Base-by-base conservation (phyloP, 352 stramenopile species). In the Phytopythium helicoides region DNA sequence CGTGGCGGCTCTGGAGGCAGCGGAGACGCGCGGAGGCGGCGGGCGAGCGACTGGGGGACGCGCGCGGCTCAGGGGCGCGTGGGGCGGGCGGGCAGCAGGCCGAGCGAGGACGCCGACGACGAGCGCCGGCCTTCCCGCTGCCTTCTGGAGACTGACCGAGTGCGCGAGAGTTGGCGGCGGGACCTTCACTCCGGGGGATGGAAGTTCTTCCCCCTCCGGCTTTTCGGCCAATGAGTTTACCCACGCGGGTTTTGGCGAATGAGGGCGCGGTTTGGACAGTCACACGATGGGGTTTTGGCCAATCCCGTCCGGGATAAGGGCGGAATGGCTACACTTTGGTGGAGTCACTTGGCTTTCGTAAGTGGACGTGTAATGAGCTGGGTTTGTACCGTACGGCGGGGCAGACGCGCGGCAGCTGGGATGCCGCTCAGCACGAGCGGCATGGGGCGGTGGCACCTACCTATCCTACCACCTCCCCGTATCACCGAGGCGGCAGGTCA, bases 251-350 rank as follows among this genome's bases (percentile, higher is more conserved):
- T 33, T 33, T 33, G 28, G 6, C n/a, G 3, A 12, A 7, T 26
- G n/a, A 19, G 12, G n/a, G 8, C 25, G 26, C 1, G 0, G 6
- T 41, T 14, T 5, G 9, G 1, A 18, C 37, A 38, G 14, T 39
- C 39, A 16, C 46, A 25, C 36, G 36, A 55, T 31, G 3, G 12
- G 1, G 26, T 55, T 55, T 38, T 28, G n/a, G 6, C 48, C 10
- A 55, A 55, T 55, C 45, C n/a, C n/a, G n/a, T n/a, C n/a, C n/a
- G n/a, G 2, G 44, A 37, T 25, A 9, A 39, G 9, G 2, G 4
- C 19, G 45, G 18, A 26, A 52, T 52, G 45, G 45, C 45, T 52
- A 41, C 45, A 40, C 10, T 26, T 34, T n/a, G n/a, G n/a, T n/a
- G n/a, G n/a, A n/a, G n/a, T n/a, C n/a, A n/a, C n/a, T n/a, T n/a